Base-by-base conservation (phyloP, 2,329 filamentous ascomycete genomes). In the Hypocreales sp. region DNA sequence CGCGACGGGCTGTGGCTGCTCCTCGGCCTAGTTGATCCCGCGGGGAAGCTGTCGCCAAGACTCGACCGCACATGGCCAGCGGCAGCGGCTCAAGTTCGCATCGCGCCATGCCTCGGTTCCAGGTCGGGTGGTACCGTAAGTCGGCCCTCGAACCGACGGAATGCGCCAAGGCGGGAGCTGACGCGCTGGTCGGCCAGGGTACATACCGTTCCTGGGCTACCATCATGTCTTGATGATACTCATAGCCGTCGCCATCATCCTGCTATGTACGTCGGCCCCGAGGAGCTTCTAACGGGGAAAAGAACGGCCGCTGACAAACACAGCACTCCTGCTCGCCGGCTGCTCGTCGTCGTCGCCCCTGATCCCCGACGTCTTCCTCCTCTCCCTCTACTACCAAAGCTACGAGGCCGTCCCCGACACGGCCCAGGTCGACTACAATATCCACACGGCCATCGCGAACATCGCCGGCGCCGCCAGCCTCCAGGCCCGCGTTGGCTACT, bases 191-290 rank as follows among this genome's bases (percentile, higher is more conserved):
- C 10, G 4, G 23, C 5, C 35, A 74, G 72, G 71, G 46, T 71
- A 67, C 41, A 57, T 79, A 49, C 74, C 74, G 40, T 78, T 79
- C 48, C 61, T 79, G 32, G 74, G 74, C 39, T 78, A 78, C 46
- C 74, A 78, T 48, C 72, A 98, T 72, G 79, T 95, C 39, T 70
- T 98, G 53, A 98, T 98, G 90, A 83, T 98, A 43, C 61, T 98
- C 40, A 93, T 98, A 47, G 86, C 81, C 30, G 62, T 94, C 32
- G 72, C 86, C 24, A 93, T 98, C 46, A 92, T 98, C 53, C 63
- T 98, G 49, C 66, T 98, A 40, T 95, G 27, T 28, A 28, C 22
- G 27, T 24, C 10, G 86, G 93, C 64, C 60, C 83, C n/a, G n/a
- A n/a, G n/a, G n/a, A n/a, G n/a, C n/a, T n/a, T n/a, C n/a, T n/a